These are phyloP conservation scores for Penicillium sclerotiorum DNA, from an alignment of 2,329 filamentous ascomycete genomes.

Conservation along the genomic window DNA sequence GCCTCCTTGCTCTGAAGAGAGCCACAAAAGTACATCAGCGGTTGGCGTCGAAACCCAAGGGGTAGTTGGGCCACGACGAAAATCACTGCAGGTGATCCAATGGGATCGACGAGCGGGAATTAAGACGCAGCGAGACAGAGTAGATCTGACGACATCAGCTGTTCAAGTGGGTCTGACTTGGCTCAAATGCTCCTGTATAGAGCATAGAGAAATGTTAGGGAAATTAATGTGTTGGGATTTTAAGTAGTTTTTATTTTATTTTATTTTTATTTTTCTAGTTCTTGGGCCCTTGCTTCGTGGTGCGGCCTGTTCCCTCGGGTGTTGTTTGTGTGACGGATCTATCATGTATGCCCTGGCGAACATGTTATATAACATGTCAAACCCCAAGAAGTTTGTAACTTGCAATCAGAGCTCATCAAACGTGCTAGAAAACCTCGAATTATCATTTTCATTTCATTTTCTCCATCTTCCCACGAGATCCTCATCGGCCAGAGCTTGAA, in stretches of 20 bases:
- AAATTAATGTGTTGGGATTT: conserved; percentile 2
- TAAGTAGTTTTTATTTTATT: neutral
- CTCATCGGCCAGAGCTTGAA: too few species aligned
- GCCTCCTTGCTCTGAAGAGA: conserved; percentile 18
- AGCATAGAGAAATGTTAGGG: too few species aligned
- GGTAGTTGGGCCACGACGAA: conserved; percentile 14
- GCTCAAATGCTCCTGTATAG: too few species aligned
- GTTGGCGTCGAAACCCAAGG: conserved; percentile 8
- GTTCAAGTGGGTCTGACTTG: conserved; percentile 6
- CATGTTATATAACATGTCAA: conserved; percentile 21
- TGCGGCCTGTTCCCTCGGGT: conserved; percentile 12
- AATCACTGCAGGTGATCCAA: conserved; percentile 12
- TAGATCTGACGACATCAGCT: conserved; percentile 20
- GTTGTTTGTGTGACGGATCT: conserved; percentile 20
- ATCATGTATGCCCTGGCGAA: too few species aligned
- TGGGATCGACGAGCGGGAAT: neutral
- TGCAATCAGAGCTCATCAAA: too few species aligned
- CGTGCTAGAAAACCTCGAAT: too few species aligned
- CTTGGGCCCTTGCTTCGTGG: conserved; percentile 21
- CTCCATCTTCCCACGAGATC: too few species aligned
- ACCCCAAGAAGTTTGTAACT: too few species aligned
- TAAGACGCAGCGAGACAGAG: neutral
- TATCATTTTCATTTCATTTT: too few species aligned
- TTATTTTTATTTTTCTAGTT: conserved; percentile 4
- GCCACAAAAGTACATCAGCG: conserved; percentile 22